Base-by-base conservation (phyloP, 164 flowering plant genomes). In the Vitis amurensis region DNA sequence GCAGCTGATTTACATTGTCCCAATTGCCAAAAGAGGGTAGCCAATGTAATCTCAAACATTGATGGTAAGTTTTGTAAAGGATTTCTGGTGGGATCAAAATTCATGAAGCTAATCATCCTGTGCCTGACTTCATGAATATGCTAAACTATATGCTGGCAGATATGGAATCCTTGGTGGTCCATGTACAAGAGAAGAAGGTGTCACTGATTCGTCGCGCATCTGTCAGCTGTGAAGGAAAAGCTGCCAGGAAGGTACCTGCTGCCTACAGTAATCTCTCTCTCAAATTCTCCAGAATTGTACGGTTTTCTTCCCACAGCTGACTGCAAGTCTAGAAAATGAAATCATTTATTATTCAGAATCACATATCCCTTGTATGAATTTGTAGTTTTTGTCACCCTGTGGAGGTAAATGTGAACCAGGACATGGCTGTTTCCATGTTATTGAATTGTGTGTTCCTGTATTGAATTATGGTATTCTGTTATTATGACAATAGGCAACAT, bases 131-230 rank as follows among this genome's bases (percentile, higher is more conserved):
- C 11, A 16, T 15, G 49, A 53, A 37, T 9, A 48, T 55, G 9
- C 51, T 31, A 1, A 27, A 3, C 63, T 27, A 37, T 19, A 13
- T 52, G 2, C 55, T 14, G 49, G 68, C 71, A 75, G 78, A 71
- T 67, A 23, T 71, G 69, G 79, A 76, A 62, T 71, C 75, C 12
- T 68, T 76, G 30, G 73, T 68, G 58, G 74, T 76, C 31, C 62
- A 71, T 68, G 79, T 72, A 16, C 50, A 27, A 16, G 67, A 77
- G 64, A 77, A 77, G 69, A 77, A 77, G 47, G 80, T 77, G 57
- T 67, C 66, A 2, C 47, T 77, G 29, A 65, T 63, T 50, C 57
- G 69, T 3, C 58, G 70, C 7, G 7, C 44, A 57, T 29, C 76
- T n/a, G 52, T 64, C 30, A n/a, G 19, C 44, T 6, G 44, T 15